phyloP scores from a whole-genome alignment of 2,329 filamentous ascomycete species.

The Aspergillaceae sp. region DNA sequence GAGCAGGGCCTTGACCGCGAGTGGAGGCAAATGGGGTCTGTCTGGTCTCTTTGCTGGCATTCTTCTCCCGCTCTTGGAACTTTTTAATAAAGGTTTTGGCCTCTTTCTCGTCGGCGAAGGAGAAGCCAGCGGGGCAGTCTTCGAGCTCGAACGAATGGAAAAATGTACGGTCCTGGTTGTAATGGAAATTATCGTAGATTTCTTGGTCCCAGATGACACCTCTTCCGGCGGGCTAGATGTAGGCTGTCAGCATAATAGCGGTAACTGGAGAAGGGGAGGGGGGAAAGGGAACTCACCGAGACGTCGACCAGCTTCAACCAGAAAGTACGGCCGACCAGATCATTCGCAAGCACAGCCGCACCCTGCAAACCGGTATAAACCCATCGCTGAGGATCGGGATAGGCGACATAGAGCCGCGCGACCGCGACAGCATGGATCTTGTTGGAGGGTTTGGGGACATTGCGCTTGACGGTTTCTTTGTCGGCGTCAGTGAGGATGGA shows the following conservation, averaged over 20 bases:
- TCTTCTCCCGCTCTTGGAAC: constrained; percentile 92
- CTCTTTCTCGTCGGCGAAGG: constrained; percentile 95
- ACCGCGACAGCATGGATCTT: constrained; percentile 96
- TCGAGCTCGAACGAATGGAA: constrained; percentile 97
- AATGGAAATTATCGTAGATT: constrained; percentile 87
- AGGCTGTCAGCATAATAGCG: constrained; percentile 1
- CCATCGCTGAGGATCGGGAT: constrained; percentile 80
- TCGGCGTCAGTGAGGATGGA: constrained; percentile 80
- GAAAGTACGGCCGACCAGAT: constrained; percentile 88
- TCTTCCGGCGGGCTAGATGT: constrained; percentile 58
- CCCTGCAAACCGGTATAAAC: constrained; percentile 90
- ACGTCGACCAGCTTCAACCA: constrained; percentile 98
- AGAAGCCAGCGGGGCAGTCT: constrained; percentile 79
- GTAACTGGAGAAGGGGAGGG: constrained; percentile 3
- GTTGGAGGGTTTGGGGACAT: constrained; percentile 86
- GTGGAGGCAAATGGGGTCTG: constrained; percentile 60
- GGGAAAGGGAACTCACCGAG: constrained; percentile 55
- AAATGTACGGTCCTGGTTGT: constrained; percentile 95
- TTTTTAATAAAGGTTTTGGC: constrained; percentile 96
- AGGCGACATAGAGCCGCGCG: constrained; percentile 84
- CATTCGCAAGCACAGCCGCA: constrained; percentile 82
- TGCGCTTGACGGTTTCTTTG: constrained; percentile 92
- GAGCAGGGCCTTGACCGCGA: constrained; percentile 41
- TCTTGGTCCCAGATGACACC: constrained; percentile 97
- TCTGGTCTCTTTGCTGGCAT: constrained; percentile 78